Evolutionary conservation across 1,139 yeast genomes (phyloP).

Genomic region (Geotrichum citri-aurantii): DNA sequence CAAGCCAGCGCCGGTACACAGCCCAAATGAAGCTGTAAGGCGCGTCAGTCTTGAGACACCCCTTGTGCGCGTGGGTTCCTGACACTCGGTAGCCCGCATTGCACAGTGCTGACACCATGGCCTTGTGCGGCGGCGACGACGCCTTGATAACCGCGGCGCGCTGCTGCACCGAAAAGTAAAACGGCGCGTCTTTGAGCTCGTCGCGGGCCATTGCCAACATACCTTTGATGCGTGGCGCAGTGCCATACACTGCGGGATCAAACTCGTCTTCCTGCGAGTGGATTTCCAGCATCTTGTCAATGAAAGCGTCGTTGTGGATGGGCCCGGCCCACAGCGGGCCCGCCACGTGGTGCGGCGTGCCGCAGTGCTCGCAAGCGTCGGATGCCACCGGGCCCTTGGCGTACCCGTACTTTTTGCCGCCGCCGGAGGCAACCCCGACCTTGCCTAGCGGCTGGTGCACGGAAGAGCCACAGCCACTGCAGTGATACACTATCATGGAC

Average conservation of each 20-base stretch:
- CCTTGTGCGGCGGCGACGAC: slow-evolving; percentile 75
- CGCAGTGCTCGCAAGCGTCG: slow-evolving; percentile 64
- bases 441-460: slow-evolving; percentile 68
- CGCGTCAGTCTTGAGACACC: slow-evolving; percentile 84
- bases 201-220: slow-evolving; percentile 79
- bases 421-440: too few relatives aligned
- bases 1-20: slow-evolving; percentile 62
- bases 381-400: slow-evolving; percentile 56
- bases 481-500: slow-evolving; percentile 73
- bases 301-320: slow-evolving; percentile 62
- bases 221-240: slow-evolving; percentile 79
- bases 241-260: slow-evolving; percentile 57
- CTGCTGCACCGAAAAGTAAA: slow-evolving; percentile 55
- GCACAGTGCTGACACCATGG: slow-evolving; percentile 73
- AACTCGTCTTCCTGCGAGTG: slow-evolving; percentile 38
- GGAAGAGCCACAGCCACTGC: slow-evolving; percentile 80
- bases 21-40: slow-evolving; percentile 76
- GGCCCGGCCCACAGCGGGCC: slow-evolving; percentile 97
- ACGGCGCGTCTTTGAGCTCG: slow-evolving; percentile 61
- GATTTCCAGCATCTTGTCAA: slow-evolving; percentile 55
- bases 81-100: slow-evolving; percentile 78
- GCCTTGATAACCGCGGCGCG: slow-evolving; percentile 48
- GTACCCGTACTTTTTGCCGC: slow-evolving; percentile 52
- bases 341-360: slow-evolving; percentile 62
- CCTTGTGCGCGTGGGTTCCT: slow-evolving; percentile 81